A percentile compares a stretch with the other conserved stretches of the same genome.
These are phyloP conservation scores for Colletotrichum sp. DNA, from an alignment of 2,329 filamentous ascomycete species.

Conservation along the genomic window DNA sequence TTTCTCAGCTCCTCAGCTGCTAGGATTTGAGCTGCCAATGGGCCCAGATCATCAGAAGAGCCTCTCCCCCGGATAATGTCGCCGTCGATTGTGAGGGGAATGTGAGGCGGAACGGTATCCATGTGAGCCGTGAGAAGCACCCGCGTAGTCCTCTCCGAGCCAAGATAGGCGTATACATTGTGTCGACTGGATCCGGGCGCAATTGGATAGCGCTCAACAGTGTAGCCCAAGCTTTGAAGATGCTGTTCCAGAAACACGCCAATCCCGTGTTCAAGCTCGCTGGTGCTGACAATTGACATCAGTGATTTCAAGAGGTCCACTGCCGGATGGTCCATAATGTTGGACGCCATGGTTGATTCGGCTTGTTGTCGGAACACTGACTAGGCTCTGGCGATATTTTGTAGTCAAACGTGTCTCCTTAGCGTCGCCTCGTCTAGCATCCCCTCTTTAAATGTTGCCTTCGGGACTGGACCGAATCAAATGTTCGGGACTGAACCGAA, in stretches of 20 bases:
- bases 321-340: conserved; percentile 23
- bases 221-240: conserved; percentile 35
- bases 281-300: conserved; percentile 39
- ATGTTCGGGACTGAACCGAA: not conserved
- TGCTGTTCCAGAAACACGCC: conserved; percentile 36
- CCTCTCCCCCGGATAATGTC: conserved; percentile 52
- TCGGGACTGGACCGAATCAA: not conserved
- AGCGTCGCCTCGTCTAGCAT: not conserved
- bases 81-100: conserved; percentile 48
- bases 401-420: not conserved
- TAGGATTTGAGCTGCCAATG: conserved; percentile 31
- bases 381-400: not conserved
- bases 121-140: conserved; percentile 38
- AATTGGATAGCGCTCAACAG: conserved; percentile 39
- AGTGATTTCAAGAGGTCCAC: conserved; percentile 34
- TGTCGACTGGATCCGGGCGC: conserved; percentile 32
- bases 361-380: not conserved
- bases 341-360: not conserved
- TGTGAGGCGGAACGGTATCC: conserved; percentile 53
- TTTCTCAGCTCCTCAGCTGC: conserved; percentile 22
- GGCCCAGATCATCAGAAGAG: conserved; percentile 38
- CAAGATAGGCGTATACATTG: conserved; percentile 44
- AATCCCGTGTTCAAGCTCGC: conserved; percentile 39
- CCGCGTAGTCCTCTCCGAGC: conserved; percentile 30
- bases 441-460: not conserved